Evolutionary conservation across 1,284 basidiomycete species (phyloP).

Genomic region (Malassezia nana): DNA sequence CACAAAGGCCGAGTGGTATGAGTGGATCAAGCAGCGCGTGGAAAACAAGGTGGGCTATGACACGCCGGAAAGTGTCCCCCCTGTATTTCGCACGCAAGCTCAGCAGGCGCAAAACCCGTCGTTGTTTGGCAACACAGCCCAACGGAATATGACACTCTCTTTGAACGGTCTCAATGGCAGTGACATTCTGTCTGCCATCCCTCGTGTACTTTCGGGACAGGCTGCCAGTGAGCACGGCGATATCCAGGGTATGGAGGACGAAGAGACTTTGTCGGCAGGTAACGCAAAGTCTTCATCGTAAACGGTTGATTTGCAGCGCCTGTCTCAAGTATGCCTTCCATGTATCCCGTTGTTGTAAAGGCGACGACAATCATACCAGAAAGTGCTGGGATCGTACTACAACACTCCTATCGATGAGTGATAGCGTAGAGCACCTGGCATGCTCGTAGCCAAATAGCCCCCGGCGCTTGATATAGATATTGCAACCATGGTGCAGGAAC

Average conservation of each 20-base stretch:
- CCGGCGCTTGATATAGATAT: neutral
- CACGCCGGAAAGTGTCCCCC: slow-evolving; percentile 55
- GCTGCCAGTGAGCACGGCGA: slow-evolving; percentile 26
- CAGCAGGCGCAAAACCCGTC: slow-evolving; percentile 44
- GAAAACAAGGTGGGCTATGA: slow-evolving; percentile 62
- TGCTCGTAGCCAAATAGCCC: neutral
- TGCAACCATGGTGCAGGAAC: neutral
- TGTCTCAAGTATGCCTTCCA: neutral
- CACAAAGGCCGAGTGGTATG: slow-evolving; percentile 82
- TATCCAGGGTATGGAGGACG: slow-evolving; percentile 1
- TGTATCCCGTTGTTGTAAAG: neutral
- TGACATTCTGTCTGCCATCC: slow-evolving; percentile 39
- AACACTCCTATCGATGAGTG: neutral
- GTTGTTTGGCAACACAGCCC: slow-evolving; percentile 8
- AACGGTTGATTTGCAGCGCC: neutral
- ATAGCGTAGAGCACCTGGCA: neutral
- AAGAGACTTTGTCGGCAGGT: slow-evolving; percentile 2
- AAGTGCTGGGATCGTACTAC: neutral
- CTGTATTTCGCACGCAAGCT: slow-evolving; percentile 48
- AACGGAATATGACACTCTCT: slow-evolving; percentile 16
- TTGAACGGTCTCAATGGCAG: slow-evolving; percentile 25
- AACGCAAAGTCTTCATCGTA: neutral
- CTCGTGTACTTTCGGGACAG: slow-evolving; percentile 33
- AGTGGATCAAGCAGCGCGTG: slow-evolving; percentile 78
- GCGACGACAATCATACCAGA: slow-evolving; percentile 1